Base-by-base conservation (phyloP, 2,329 filamentous ascomycete genomes). In the Cladobotryum mycophilum region DNA sequence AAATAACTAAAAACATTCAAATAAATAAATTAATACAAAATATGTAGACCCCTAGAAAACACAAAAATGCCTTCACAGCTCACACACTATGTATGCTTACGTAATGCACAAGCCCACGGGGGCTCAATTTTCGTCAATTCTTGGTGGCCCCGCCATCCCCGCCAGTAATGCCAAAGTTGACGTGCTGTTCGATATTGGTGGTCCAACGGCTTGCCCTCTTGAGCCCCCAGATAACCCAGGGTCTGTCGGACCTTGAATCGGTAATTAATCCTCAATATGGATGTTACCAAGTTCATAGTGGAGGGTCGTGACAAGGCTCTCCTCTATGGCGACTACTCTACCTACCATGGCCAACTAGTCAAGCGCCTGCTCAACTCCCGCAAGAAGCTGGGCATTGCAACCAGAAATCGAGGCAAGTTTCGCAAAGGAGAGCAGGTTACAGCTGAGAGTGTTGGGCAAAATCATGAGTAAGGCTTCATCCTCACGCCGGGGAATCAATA, bases 371-470 rank as follows among this genome's bases (percentile, higher is more conserved):
- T 89, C 66, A 89, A 86, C 64, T 78, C 87, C 60, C 86, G 90
- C 65, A 92, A 86, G 76, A 92, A 88, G 73, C 80, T 97, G 49
- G 88, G 86, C 45, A 84, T 90, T 62, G 81, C 86, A 47, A 95
- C 89, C 44, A 86, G 84, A 69, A 92, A 89, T 72, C 86, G 89
- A 58, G 86, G 86, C 60, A 97, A 96, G 74, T 96, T 88, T 69
- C 79, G 80, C 49, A 78, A 82, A 59, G 90, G 87, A 67, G 72
- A 78, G 35, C 73, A 79, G 14, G 73, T 95, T 53, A 89, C 87
- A 3, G 78, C 88, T 25, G 82, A 87, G 58, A 82, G 95, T 64
- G 78, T 97, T 60, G 80, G 77, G 35, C 76, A 78, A 56, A 88
- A 90, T 69, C 76, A 82, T 68, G 88, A 88, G 87, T 96, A 82